Conservation (phyloP, 441 rosid genomes). For the Raphanus hybrid region DNA sequence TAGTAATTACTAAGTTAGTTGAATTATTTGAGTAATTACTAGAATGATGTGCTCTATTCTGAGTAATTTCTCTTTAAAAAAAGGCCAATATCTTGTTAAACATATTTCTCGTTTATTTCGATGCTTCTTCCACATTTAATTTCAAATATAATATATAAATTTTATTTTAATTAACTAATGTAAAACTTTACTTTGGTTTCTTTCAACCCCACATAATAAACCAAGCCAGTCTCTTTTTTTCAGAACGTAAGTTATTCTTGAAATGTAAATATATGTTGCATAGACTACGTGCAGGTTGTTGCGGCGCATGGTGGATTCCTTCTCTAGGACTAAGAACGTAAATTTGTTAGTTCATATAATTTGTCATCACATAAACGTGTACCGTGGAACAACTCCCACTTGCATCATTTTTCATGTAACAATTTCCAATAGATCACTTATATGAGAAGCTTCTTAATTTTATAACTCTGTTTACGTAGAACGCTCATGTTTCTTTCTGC, state of each 20-base stretch:
- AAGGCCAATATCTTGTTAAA: not conserved
- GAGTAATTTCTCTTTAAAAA: too few species aligned
- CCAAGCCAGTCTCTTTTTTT: not conserved
- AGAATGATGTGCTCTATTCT: too few species aligned
- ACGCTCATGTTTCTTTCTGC: not conserved
- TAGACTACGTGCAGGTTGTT: not conserved
- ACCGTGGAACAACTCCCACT: not conserved
- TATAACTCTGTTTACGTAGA: not conserved
- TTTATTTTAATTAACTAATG: not conserved
- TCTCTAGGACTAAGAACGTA: not conserved
- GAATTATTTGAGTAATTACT: too few species aligned
- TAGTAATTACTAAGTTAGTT: too few species aligned
- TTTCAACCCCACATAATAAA: not conserved
- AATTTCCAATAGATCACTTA: not conserved
- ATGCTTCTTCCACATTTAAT: not conserved
- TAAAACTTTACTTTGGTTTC: not conserved
- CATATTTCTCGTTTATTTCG: not conserved
- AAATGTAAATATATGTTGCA: not conserved
- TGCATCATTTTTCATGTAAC: not conserved
- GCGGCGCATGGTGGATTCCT: not conserved
- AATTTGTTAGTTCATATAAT: not conserved
- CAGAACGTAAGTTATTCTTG: not conserved
- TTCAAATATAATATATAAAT: not conserved
- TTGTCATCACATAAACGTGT: not conserved
- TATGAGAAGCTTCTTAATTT: not conserved